Conservation (phyloP, 345 rosid genomes). For the Aethionema arabicum region DNA sequence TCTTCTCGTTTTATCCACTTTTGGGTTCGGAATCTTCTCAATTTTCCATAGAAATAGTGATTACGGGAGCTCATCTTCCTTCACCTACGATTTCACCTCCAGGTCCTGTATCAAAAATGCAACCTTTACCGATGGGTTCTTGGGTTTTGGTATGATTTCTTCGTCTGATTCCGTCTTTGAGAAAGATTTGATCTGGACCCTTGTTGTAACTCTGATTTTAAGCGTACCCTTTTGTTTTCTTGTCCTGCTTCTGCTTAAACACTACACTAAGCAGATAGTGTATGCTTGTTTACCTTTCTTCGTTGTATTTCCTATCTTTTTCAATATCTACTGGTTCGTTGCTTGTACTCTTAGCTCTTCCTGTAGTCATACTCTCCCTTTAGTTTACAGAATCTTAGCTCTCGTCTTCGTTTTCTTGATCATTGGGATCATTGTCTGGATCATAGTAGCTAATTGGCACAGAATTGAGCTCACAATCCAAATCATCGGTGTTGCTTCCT, state of each 20-base stretch:
- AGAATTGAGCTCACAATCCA: conserved; percentile 70
- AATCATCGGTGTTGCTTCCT: conserved; percentile 74
- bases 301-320: conserved; percentile 59
- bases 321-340: conserved; percentile 87
- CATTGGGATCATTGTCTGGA: conserved; percentile 75
- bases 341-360: conserved; percentile 74
- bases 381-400: conserved; percentile 66
- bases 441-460: conserved; percentile 77
- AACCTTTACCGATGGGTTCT: conserved; percentile 13
- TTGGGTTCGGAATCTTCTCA: conserved; percentile 75
- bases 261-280: conserved; percentile 79
- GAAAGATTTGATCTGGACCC: conserved; percentile 60
- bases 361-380: conserved; percentile 64
- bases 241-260: conserved; percentile 71
- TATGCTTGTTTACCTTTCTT: conserved; percentile 78
- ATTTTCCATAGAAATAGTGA: conserved; percentile 56
- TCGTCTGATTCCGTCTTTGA: conserved; percentile 41
- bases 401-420: conserved; percentile 64
- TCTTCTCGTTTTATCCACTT: conserved; percentile 60
- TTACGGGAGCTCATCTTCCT: conserved; percentile 52
- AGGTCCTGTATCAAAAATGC: conserved; percentile 55
- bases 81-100: conserved; percentile 49
- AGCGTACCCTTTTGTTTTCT: conserved; percentile 70
- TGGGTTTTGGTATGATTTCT: conserved; percentile 31
- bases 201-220: conserved; percentile 59